These are phyloP conservation scores for Tetraselmis chui DNA, from an alignment of 139 green algal species.

Conservation along the genomic window DNA sequence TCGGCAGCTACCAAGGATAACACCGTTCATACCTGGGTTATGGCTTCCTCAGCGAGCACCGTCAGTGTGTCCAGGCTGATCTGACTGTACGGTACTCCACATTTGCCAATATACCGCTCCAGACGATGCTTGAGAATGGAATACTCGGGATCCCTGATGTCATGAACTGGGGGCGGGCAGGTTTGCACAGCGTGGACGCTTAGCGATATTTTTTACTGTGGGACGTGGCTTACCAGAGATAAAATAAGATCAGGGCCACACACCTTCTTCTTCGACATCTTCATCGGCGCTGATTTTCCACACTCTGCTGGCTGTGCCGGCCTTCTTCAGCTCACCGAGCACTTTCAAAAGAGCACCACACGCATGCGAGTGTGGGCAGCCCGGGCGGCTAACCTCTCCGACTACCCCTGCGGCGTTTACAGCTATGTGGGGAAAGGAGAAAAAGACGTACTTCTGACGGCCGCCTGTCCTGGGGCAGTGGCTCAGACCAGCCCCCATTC, in stretches of 20 bases:
- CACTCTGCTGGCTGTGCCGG: no score
- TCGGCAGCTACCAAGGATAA: no score
- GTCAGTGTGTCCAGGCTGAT: slow-evolving; percentile 28
- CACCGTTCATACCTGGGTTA: slow-evolving; percentile 69
- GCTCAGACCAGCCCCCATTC: slow-evolving; percentile 47
- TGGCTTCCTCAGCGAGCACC: slow-evolving; percentile 46
- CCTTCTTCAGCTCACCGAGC: slow-evolving; percentile 34
- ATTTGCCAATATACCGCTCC: slow-evolving; percentile 42
- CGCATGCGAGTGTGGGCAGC: slow-evolving; percentile 51
- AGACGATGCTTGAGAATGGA: slow-evolving; percentile 82
- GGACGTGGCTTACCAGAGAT: no score
- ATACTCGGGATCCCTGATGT: slow-evolving; percentile 77
- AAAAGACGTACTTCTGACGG: slow-evolving; percentile 86
- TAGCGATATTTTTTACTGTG: no score
- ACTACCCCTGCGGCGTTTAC: slow-evolving; percentile 56
- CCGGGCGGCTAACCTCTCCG: slow-evolving; percentile 53
- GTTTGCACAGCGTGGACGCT: no score
- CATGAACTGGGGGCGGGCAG: slow-evolving; percentile 36
- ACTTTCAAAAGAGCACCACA: slow-evolving; percentile 72
- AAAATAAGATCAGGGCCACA: no score
- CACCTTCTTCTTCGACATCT: no score
- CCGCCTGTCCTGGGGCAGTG: slow-evolving; percentile 31
- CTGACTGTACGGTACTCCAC: neutral
- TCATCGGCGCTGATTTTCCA: no score
- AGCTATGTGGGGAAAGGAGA: slow-evolving; percentile 83